Evolutionary conservation across 2,329 filamentous ascomycete species (phyloP), one percentile per base, ranked within the genome.

Genomic region (Neocucurbitaria cava): DNA sequence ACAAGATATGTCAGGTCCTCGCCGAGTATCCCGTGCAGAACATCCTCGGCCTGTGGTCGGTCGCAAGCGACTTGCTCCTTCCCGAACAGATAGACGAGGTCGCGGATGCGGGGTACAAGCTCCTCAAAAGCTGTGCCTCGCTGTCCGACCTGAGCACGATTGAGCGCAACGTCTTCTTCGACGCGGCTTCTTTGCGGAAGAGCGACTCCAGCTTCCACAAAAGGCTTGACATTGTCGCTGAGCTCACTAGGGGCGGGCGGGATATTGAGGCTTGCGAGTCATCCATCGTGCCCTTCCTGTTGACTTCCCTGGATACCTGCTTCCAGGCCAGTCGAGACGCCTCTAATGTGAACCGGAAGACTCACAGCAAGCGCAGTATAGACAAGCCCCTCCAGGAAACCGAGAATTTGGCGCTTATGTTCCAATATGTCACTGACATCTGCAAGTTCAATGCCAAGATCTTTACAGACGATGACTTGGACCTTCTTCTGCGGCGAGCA

Each of bases 361-460:
- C 54, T n/a, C 60, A 49, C 54, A 65, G 62, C 43, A 72, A 72
- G 50, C 69, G 65, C 31, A 64, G 52, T 18, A 52, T 53, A 15
- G 60, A 62, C 17, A 59, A 59, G 7, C 61, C 64, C 5, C 42
- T 62, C 15, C 62, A 59, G 36, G 73, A 77, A 44, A 61, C 66
- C 8, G 64, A 67, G 20, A 70, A 70, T 35, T 53, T 92, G 48
- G 77, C 82, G 2, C 82, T 84, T 43, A 75, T 92, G 2, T 91
- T 92, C 66, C 75, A 79, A 11, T 89, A 87, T 61, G 81, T 89
- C 49, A 82, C 83, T 52, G 86, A 90, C 58, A 81, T 91, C 49
- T 86, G 90, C 77, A 91, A 90, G 69, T 92, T 90, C 79, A 91
- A 88, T 70, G 89, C 87, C 71, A 89, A 87, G 61, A 82, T 86